A percentile compares a stretch with the other conserved stretches of the same genome.
These are phyloP conservation scores for Raffaelea ambrosiae DNA, from an alignment of 2,329 filamentous ascomycete species.

Conservation along the genomic window DNA sequence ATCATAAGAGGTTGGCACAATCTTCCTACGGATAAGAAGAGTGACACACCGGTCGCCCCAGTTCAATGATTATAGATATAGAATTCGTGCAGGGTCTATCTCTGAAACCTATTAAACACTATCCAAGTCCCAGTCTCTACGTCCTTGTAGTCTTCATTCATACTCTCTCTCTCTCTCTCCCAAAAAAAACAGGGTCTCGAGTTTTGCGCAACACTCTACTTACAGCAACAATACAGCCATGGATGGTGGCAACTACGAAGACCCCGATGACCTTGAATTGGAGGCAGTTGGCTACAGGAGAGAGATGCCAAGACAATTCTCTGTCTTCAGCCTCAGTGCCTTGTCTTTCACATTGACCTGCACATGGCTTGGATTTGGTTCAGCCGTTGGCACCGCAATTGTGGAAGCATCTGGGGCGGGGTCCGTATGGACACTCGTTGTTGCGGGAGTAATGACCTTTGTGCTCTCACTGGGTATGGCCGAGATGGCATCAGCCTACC, in stretches of 20 bases:
- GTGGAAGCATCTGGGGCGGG: slow-evolving; percentile 18
- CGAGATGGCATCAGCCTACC: slow-evolving; percentile 15
- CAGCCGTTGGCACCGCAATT: slow-evolving; percentile 19
- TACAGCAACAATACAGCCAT: no score
- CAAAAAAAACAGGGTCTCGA: no score
- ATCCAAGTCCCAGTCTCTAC: no score
- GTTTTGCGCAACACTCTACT: no score
- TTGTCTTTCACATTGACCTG: slow-evolving; percentile 22
- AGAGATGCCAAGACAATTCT: slow-evolving; percentile 22
- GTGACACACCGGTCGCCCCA: no score
- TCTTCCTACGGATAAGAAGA: no score
- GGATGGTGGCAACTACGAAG: neutral
- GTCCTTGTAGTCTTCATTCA: no score
- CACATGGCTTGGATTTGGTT: slow-evolving; percentile 21
- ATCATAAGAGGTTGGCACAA: no score
- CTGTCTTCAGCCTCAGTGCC: slow-evolving; percentile 16
- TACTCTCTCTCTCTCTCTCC: no score
- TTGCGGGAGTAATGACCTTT: slow-evolving; percentile 18
- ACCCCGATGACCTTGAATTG: slow-evolving; percentile 22
- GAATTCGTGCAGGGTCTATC: no score
- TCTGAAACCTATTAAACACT: no score
- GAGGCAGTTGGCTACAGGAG: slow-evolving; percentile 21
- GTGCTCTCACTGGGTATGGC: slow-evolving; percentile 17
- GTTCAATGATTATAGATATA: no score
- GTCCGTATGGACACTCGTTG: slow-evolving; percentile 18